Percentiles rank a stretch among this genome's conserved stretches.
These are phyloP conservation scores for Gastrodia elata DNA, from an alignment of 106 monocot genomes.

Conservation along the genomic window DNA sequence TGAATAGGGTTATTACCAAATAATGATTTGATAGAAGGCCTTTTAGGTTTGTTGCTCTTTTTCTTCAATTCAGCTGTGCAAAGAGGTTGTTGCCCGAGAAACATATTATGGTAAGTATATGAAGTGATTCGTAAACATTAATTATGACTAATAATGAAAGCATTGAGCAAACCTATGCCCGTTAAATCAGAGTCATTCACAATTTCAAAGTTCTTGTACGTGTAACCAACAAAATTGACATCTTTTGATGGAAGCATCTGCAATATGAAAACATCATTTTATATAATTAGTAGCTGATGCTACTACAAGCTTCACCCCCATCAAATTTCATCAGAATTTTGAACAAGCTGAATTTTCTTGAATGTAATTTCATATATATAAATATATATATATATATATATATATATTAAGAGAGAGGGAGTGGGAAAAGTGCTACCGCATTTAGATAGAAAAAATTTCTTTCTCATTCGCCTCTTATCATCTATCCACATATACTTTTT, in stretches of 20 bases:
- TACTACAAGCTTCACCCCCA: neutral
- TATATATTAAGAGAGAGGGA: neutral
- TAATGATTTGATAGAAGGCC: slow-evolving; percentile 52
- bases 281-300: neutral
- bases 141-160: neutral
- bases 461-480: no score
- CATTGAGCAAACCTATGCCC: slow-evolving; percentile 30
- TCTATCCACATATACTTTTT: neutral
- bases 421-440: no score
- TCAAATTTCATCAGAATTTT: neutral
- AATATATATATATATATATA: no score
- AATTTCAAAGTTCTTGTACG: slow-evolving; percentile 56
- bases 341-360: neutral
- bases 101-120: neutral
- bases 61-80: slow-evolving; percentile 49
- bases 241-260: slow-evolving; percentile 63
- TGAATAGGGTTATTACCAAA: slow-evolving; percentile 28
- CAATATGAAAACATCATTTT: neutral
- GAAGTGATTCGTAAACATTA: neutral
- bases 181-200: slow-evolving; percentile 34
- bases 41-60: slow-evolving; percentile 51
- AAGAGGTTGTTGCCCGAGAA: neutral
- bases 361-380: no score
- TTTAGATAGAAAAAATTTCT: no score
- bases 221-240: slow-evolving; percentile 58